Evolutionary conservation across 1,284 basidiomycete species (phyloP).

Genomic region (Trametes sp.): DNA sequence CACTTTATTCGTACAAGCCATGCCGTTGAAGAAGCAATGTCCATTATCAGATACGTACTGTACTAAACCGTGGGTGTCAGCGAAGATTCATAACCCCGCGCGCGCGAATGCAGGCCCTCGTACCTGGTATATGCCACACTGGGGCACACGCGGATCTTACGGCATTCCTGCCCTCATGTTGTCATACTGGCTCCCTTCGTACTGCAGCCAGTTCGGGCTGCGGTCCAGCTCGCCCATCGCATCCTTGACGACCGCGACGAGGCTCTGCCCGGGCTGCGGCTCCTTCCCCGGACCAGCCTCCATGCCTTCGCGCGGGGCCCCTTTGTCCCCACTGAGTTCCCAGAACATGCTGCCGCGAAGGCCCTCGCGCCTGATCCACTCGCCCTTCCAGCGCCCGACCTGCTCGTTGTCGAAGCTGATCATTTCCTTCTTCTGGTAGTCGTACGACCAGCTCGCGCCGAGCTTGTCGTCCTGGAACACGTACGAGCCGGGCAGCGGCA

Average conservation of each 20-base stretch:
- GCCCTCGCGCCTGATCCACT: slow-evolving; percentile 75
- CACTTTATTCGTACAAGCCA: background rate
- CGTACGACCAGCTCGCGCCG: slow-evolving; percentile 79
- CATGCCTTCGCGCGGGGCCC: slow-evolving; percentile 67
- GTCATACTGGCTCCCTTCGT: slow-evolving; percentile 76
- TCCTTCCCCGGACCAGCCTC: slow-evolving; percentile 55
- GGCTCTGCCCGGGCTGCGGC: slow-evolving; percentile 50
- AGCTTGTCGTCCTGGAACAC: slow-evolving; percentile 63
- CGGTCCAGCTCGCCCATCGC: slow-evolving; percentile 77
- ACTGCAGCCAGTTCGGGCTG: slow-evolving; percentile 74
- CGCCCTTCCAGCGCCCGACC: slow-evolving; percentile 74
- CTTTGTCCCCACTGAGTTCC: slow-evolving; percentile 87
- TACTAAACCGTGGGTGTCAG: slow-evolving; percentile 22
- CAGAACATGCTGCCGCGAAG: slow-evolving; percentile 88
- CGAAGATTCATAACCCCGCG: background rate
- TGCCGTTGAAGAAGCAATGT: slow-evolving; percentile 5
- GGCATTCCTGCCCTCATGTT: slow-evolving; percentile 78
- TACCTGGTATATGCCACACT: slow-evolving; percentile 21
- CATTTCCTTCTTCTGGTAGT: slow-evolving; percentile 74
- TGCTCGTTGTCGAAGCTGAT: slow-evolving; percentile 82
- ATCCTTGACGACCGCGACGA: slow-evolving; percentile 74
- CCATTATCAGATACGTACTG: slow-evolving; percentile 20
- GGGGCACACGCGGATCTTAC: slow-evolving; percentile 23
- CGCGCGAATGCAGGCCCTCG: slow-evolving; percentile 1
- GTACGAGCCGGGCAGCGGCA: slow-evolving; percentile 76